Base-by-base conservation (phyloP, 2,329 filamentous ascomycete genomes). In the Fusarium abutilonis region DNA sequence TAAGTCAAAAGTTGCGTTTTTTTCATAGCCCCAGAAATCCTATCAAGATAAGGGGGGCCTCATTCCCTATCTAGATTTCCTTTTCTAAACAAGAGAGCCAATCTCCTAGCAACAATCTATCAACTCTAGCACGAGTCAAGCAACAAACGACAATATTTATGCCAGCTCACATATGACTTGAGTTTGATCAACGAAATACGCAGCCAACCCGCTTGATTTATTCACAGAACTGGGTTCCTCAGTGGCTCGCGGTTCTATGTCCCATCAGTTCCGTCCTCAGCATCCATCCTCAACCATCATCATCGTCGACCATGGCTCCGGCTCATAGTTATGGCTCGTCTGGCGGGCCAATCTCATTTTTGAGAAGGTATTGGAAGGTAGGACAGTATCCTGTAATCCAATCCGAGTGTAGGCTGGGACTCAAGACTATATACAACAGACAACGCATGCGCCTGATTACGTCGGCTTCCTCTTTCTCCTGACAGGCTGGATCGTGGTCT, bases 401-500 rank as follows among this genome's bases (percentile, higher is more conserved):
- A 8, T 11, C 8, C 3, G 17, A 6, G 43, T 5, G 19, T 19
- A 31, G 14, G 17, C 9, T 6, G 9, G 19, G 42, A 29, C 47
- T 56, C 23, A 49, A 15, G 21, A 46, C 14, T 6, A 19, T 9
- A 23, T 21, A 11, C 9, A 31, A 19, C 17, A 92, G 86, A 89
- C 87, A 73, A 93, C 91, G 2, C 95, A 97, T 79, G 91, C 91
- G 10, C 87, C 91, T 6, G 95, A 99, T 75, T 97, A 96, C 77
- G 77, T 96, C 28, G 92, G 92, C 32, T 85, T 98, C 62, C 79
- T 81, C 2, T 75, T 91, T 35, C 81, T 98, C n/a, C 71, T 92
- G 8, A 79, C 82, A 6, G 85, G 83, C 47, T 95, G 91, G 76
- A 76, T 90, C 15, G 69, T 88, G 55, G 86, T 89, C 71, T 62